These are phyloP conservation scores for Aphanomyces astaci DNA, from an alignment of 352 stramenopile species.

Conservation along the genomic window DNA sequence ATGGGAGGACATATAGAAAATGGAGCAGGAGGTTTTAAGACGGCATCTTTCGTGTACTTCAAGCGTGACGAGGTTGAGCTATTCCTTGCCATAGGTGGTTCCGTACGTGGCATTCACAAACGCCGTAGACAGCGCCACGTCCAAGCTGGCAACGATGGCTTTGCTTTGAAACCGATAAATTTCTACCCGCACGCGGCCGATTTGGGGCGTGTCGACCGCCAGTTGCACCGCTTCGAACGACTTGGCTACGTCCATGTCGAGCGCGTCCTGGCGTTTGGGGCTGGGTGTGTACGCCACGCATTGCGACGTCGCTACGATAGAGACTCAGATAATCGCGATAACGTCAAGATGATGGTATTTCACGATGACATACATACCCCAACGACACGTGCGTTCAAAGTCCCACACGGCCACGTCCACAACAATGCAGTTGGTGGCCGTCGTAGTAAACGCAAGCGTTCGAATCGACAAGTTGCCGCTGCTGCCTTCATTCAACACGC, in stretches of 20 bases:
- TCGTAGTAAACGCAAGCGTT: conserved; percentile 10
- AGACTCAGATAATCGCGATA: background rate
- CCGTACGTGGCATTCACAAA: conserved; percentile 11
- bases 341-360: background rate
- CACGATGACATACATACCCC: conserved; percentile 6
- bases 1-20: too few species aligned
- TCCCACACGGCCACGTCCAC: conserved; percentile 21
- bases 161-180: background rate
- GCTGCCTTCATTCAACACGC: background rate
- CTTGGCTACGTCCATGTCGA: conserved; percentile 15
- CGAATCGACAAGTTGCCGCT: background rate
- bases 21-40: too few species aligned
- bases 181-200: background rate
- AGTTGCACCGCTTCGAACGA: background rate
- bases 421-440: background rate
- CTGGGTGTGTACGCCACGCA: background rate
- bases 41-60: too few species aligned
- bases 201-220: background rate
- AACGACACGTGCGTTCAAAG: conserved; percentile 5
- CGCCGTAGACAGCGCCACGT: background rate
- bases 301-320: conserved; percentile 15
- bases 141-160: background rate
- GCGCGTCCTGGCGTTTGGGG: background rate
- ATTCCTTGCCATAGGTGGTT: conserved; percentile 1
- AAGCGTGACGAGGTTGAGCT: too few species aligned